Conservation (phyloP, 108 stramenopile genomes). For the Epithemia pelagica region DNA sequence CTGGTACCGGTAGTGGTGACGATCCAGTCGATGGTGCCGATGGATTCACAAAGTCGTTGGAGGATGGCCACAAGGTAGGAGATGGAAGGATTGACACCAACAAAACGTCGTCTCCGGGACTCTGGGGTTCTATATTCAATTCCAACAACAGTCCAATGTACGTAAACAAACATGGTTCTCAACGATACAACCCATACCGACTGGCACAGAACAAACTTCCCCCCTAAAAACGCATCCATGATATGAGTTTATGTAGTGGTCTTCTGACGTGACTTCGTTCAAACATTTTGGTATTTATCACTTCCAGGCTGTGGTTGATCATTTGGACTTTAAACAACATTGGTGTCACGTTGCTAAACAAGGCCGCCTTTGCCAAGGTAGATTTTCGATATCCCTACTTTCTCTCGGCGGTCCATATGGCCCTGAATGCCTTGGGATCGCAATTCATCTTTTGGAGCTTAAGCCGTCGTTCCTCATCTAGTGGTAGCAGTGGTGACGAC, state of each 20-base stretch:
- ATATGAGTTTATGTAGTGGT: too few relatives aligned
- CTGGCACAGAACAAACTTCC: too few relatives aligned
- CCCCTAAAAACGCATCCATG: too few relatives aligned
- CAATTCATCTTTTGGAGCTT: constrained; percentile 40
- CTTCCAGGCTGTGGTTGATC: neutral
- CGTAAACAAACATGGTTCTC: too few relatives aligned
- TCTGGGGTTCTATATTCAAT: neutral
- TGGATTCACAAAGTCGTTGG: too few relatives aligned
- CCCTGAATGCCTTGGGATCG: constrained; percentile 55
- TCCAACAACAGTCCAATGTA: neutral
- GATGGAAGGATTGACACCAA: too few relatives aligned
- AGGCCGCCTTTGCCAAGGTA: constrained; percentile 70
- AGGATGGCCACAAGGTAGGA: too few relatives aligned
- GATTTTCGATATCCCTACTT: constrained; percentile 87
- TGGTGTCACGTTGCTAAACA: constrained; percentile 82
- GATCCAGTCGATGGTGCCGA: too few relatives aligned
- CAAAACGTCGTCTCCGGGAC: neutral
- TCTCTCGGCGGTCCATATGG: constrained; percentile 80
- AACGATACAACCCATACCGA: too few relatives aligned
- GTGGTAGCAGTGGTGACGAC: constrained; percentile 6
- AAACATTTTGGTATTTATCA: too few relatives aligned
- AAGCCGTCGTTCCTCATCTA: constrained; percentile 8
- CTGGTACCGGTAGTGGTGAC: too few relatives aligned
- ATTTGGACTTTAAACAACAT: constrained; percentile 50
- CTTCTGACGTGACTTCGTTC: too few relatives aligned